A percentile compares a stretch with the other conserved stretches of the same genome.
Conservation (phyloP, 2,329 filamentous ascomycete species). For the Pseudogymnoascus sp. region DNA sequence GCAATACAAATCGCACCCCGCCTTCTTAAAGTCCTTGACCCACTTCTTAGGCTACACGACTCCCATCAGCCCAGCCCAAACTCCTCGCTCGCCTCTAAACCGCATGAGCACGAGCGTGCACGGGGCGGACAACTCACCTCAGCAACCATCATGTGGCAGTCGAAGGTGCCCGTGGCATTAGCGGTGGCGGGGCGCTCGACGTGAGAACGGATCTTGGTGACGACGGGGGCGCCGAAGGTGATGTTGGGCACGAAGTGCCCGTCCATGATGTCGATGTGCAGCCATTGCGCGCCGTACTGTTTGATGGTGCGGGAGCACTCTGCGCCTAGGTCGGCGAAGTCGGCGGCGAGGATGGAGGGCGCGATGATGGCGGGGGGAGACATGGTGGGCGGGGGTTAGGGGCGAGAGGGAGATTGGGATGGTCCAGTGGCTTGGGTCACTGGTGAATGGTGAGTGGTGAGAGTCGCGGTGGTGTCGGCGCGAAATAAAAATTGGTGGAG, state of each 20-base stretch:
- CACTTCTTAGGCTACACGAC: conserved; percentile 81
- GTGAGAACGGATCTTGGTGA: conserved; percentile 84
- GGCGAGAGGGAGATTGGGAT: not conserved
- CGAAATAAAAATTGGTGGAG: conserved; percentile 2
- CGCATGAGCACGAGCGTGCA: not conserved
- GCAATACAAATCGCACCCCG: conserved; percentile 97
- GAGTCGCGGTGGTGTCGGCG: not conserved
- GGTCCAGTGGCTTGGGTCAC: conserved; percentile 3
- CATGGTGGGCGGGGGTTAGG: conserved; percentile 46
- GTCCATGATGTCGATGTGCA: conserved; percentile 53
- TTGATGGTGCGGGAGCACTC: conserved; percentile 82
- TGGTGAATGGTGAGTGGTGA: not conserved
- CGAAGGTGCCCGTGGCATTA: conserved; percentile 82
- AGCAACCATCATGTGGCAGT: conserved; percentile 99
- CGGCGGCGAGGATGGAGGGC: conserved; percentile 94
- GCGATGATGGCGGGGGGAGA: conserved; percentile 88
- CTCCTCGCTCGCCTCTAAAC: not conserved
- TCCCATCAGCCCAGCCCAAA: not conserved
- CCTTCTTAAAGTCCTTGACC: conserved; percentile 90
- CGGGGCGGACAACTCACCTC: conserved; percentile 52
- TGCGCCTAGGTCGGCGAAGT: conserved; percentile 82
- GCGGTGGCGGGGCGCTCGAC: conserved; percentile 65
- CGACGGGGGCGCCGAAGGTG: conserved; percentile 90
- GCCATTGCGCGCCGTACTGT: conserved; percentile 61
- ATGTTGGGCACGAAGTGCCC: conserved; percentile 99